These are phyloP conservation scores for Cordyceps farinosa DNA, from an alignment of 2,329 filamentous ascomycete genomes.

Conservation along the genomic window DNA sequence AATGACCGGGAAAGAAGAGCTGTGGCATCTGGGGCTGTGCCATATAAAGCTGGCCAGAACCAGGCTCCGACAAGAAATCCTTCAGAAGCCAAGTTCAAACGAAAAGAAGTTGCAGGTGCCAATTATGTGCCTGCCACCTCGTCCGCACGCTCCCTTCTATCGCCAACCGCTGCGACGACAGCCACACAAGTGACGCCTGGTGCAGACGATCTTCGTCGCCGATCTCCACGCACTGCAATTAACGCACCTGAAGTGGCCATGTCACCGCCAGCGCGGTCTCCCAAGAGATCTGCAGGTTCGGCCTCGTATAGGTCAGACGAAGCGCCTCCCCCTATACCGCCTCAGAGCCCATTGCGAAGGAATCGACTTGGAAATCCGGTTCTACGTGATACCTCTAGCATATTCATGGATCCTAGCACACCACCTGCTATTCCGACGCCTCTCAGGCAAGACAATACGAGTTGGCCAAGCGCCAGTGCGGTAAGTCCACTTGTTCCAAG, in stretches of 20 bases:
- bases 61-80: background rate
- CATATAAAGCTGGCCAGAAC: background rate
- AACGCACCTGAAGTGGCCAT: background rate
- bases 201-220: constrained; percentile 46
- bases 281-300: background rate
- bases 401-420: constrained; percentile 19
- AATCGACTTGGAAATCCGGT: background rate
- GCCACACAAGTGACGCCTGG: constrained; percentile 50
- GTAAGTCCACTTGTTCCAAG: constrained; percentile 15
- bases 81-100: constrained; percentile 26
- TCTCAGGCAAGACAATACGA: constrained; percentile 7
- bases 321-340: background rate
- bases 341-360: background rate
- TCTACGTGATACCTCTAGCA: background rate
- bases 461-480: background rate
- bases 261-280: constrained; percentile 16
- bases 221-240: constrained; percentile 45
- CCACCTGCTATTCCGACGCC: constrained; percentile 17
- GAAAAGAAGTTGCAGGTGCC: constrained; percentile 33
- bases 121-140: background rate
- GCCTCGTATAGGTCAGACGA: background rate
- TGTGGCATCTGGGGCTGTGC: background rate
- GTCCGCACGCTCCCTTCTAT: background rate
- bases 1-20: constrained; percentile 41
- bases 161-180: constrained; percentile 36